phyloP scores from a whole-genome alignment of 2,329 filamentous ascomycete species.

The Lecanicillium sp. region DNA sequence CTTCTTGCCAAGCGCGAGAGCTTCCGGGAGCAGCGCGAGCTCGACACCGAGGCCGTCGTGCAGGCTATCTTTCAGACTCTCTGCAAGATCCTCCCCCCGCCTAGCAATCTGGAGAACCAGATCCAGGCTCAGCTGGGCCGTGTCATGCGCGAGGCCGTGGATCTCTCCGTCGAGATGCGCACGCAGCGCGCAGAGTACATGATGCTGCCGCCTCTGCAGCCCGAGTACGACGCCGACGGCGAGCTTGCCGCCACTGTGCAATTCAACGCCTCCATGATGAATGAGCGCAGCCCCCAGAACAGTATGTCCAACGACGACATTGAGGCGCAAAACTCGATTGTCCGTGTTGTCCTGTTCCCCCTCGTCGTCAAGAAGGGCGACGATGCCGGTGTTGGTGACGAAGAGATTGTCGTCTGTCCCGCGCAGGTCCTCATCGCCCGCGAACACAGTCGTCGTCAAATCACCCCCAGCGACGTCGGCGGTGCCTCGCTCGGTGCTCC shows the following conservation, averaged over 20 bases:
- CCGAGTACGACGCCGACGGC: constrained; percentile 89
- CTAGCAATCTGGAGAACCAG: constrained; percentile 70
- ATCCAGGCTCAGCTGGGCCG: constrained; percentile 79
- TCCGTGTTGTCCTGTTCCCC: constrained; percentile 91
- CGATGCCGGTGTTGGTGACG: constrained; percentile 78
- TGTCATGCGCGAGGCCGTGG: constrained; percentile 82
- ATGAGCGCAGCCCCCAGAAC: constrained; percentile 69
- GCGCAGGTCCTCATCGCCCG: constrained; percentile 82
- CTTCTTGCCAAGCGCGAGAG: constrained; percentile 72
- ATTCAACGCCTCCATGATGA: constrained; percentile 94
- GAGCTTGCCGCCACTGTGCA: constrained; percentile 80
- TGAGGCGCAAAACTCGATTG: constrained; percentile 67
- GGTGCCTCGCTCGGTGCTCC: constrained; percentile 36
- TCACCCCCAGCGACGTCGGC: constrained; percentile 48
- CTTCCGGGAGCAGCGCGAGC: constrained; percentile 77
- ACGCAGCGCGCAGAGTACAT: constrained; percentile 95
- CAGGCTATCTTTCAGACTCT: constrained; percentile 77
- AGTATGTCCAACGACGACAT: constrained; percentile 66
- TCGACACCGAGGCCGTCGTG: constrained; percentile 93
- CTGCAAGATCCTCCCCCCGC: constrained; percentile 78
- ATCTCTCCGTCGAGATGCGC: constrained; percentile 93
- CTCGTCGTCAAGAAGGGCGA: constrained; percentile 94
- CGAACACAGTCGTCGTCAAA: constrained; percentile 33
- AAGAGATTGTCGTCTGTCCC: constrained; percentile 91
- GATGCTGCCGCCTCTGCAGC: constrained; percentile 92